Evolutionary conservation across 352 stramenopile species (phyloP).

Genomic region (Elongisporangium senticosum): DNA sequence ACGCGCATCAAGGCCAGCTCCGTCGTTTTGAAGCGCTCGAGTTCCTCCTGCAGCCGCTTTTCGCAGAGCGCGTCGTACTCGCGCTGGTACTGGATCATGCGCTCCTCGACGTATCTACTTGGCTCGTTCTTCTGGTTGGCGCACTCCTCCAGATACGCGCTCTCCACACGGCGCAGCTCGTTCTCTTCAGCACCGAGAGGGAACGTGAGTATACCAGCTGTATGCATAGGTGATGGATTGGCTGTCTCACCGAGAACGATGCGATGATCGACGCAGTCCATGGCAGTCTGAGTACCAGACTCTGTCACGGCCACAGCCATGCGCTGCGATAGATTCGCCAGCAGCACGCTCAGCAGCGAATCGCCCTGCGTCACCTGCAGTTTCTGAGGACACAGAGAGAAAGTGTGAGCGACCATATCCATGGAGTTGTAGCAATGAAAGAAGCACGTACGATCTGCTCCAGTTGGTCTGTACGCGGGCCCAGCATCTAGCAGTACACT

Average conservation of each 20-base stretch:
- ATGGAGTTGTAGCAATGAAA: too few species aligned
- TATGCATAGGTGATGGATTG: background rate
- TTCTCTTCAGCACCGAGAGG: constrained; percentile 28
- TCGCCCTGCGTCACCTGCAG: constrained; percentile 11
- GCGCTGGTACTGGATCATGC: constrained; percentile 59
- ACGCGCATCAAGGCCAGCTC: constrained; percentile 52
- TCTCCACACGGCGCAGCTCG: constrained; percentile 63
- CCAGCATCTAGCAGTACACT: constrained; percentile 23
- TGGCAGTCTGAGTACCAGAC: constrained; percentile 44
- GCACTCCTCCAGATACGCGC: constrained; percentile 38
- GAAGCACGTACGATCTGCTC: constrained; percentile 19
- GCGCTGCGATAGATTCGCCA: constrained; percentile 33
- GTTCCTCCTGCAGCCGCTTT: constrained; percentile 41
- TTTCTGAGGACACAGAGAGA: constrained; percentile 11
- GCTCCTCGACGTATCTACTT: constrained; percentile 41
- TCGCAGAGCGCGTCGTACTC: constrained; percentile 63
- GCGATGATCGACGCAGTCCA: constrained; percentile 65
- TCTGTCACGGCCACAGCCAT: constrained; percentile 33
- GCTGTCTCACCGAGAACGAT: constrained; percentile 31
- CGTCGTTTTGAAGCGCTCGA: constrained; percentile 45
- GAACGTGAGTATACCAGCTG: background rate
- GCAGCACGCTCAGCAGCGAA: constrained; percentile 21
- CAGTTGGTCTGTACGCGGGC: constrained; percentile 15
- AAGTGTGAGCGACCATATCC: too few species aligned
- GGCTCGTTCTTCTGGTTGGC: constrained; percentile 29